These are phyloP conservation scores for Eustoma russellianum DNA, from an alignment of 257 asterid species.

Conservation along the genomic window DNA sequence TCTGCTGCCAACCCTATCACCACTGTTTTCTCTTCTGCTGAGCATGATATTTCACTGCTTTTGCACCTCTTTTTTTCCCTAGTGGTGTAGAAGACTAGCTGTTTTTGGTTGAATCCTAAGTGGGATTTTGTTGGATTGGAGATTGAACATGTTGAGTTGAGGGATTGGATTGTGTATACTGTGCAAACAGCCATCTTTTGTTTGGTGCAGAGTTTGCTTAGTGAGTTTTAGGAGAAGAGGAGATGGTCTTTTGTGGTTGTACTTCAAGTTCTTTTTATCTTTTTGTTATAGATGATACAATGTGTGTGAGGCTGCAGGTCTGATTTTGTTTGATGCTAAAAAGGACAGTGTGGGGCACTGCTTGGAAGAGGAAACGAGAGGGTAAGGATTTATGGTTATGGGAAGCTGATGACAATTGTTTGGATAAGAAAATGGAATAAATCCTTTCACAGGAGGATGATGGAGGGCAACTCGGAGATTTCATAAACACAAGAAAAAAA, in stretches of 20 bases:
- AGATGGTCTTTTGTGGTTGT: conserved; percentile 5
- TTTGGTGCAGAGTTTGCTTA: neutral
- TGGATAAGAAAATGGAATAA: conserved; percentile 15
- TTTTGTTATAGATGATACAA: conserved; percentile 7
- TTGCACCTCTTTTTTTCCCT: conserved; percentile 3
- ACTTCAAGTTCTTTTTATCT: conserved; percentile 9
- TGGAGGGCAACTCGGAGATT: conserved; percentile 5
- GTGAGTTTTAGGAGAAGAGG: conserved; percentile 18
- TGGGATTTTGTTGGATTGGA: conserved; percentile 64
- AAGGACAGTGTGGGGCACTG: conserved; percentile 21
- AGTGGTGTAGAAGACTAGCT: conserved; percentile 33
- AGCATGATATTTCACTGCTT: conserved; percentile 36
- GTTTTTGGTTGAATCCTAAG: conserved; percentile 51
- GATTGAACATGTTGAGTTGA: conserved; percentile 58
- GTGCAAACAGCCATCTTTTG: conserved; percentile 66
- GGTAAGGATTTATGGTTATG: conserved; percentile 36
- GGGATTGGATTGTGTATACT: conserved; percentile 60
- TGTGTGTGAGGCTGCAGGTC: conserved; percentile 3
- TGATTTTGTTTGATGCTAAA: neutral
- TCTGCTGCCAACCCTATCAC: conserved; percentile 91
- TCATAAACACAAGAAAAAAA: too few relatives aligned
- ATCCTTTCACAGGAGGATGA: conserved; percentile 9
- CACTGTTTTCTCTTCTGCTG: conserved; percentile 47
- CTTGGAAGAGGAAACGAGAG: conserved; percentile 19
- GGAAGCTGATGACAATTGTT: conserved; percentile 19